Percentiles rank a stretch among this genome's conserved stretches.
phyloP scores from a whole-genome alignment of 305 asterid species.

The Coffea humblotiana region DNA sequence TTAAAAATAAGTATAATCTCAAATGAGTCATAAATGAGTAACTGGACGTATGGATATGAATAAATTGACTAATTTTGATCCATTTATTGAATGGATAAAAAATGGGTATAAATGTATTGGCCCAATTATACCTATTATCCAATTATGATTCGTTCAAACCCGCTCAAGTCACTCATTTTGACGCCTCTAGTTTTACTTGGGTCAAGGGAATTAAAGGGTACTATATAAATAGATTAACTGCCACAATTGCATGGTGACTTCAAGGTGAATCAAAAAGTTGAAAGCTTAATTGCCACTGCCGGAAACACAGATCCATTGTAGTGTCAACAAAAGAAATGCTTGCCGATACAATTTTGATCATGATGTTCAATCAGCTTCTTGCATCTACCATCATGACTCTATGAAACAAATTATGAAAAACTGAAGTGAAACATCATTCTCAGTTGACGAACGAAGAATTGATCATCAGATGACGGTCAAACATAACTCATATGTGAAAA shows the following conservation, averaged over 20 bases:
- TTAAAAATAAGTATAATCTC: too few species aligned
- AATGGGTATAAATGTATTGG: too few species aligned
- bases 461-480: neutral
- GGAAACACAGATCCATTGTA: slow-evolving; percentile 7
- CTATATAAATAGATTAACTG: too few species aligned
- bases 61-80: too few species aligned
- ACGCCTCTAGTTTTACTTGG: too few species aligned
- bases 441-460: neutral
- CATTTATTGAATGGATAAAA: too few species aligned
- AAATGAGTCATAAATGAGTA: too few species aligned
- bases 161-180: too few species aligned
- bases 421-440: slow-evolving; percentile 2
- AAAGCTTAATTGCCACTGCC: neutral
- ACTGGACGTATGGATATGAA: too few species aligned
- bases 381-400: slow-evolving; percentile 40
- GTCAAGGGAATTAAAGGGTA: too few species aligned
- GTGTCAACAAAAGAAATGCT: slow-evolving; percentile 18
- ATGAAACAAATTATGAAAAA: slow-evolving; percentile 17
- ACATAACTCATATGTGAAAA: neutral
- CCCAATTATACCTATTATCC: too few species aligned
- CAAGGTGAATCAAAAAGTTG: neutral
- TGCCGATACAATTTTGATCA: slow-evolving; percentile 36
- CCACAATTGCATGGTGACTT: neutral
- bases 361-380: slow-evolving; percentile 21
- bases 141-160: too few species aligned